Evolutionary conservation across 495 filamentous ascomycete genomes (phyloP).

Genomic region (Trichoderma virens): DNA sequence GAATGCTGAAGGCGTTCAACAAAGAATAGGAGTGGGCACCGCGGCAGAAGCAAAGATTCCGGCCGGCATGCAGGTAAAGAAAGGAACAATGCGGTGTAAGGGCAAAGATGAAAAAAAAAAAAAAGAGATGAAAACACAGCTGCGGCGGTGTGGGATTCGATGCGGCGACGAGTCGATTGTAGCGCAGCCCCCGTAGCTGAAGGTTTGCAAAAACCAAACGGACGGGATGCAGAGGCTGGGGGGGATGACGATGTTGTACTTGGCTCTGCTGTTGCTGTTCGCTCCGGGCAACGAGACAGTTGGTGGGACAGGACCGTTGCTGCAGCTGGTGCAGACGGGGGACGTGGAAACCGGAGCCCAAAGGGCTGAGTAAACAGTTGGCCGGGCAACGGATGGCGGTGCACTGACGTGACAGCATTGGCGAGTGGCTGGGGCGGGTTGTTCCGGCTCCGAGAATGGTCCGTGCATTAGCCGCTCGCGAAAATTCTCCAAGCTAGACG

Average conservation of each 20-base stretch:
- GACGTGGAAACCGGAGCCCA: not conserved
- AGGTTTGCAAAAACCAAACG: not conserved
- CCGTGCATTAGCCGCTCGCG: constrained; percentile 5
- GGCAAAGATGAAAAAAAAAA: not conserved
- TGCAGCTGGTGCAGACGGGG: not conserved
- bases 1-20: not conserved
- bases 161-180: not conserved
- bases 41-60: not conserved
- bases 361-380: constrained; percentile 13
- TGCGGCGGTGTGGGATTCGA: not conserved
- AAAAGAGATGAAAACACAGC: not conserved
- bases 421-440: not conserved
- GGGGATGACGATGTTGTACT: constrained; percentile 7
- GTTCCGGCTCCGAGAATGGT: not conserved
- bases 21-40: constrained; percentile 6
- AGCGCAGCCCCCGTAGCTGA: not conserved
- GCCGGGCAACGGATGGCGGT: constrained; percentile 11
- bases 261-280: constrained; percentile 5
- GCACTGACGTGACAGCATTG: constrained; percentile 1
- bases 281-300: constrained; percentile 9
- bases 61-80: not conserved
- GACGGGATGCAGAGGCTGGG: not conserved
- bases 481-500: not conserved
- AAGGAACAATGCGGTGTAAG: constrained; percentile 7
- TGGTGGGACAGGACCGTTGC: constrained; percentile 4